phyloP scores from a whole-genome alignment of 257 asterid species.

The Solanum sitiens region DNA sequence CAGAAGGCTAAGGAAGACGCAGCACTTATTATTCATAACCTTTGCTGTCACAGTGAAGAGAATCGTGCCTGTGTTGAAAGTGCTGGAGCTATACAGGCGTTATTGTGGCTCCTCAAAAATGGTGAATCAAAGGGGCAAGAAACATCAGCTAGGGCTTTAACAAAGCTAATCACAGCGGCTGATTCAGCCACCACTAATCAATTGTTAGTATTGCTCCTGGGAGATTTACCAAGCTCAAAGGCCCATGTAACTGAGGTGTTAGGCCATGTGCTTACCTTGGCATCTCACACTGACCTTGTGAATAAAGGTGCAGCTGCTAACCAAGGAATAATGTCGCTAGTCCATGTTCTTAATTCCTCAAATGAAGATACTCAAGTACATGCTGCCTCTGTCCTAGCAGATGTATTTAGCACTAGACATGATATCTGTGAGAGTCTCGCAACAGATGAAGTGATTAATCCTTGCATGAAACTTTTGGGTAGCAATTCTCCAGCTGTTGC shows the following conservation, averaged over 20 bases:
- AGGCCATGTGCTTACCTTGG: conserved; percentile 72
- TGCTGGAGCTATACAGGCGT: conserved; percentile 67
- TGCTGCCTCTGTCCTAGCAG: conserved; percentile 66
- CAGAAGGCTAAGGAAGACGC: conserved; percentile 56
- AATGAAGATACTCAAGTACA: conserved; percentile 51
- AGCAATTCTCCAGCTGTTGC: conserved; percentile 52
- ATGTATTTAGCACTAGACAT: conserved; percentile 44
- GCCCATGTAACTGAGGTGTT: conserved; percentile 49
- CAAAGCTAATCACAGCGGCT: conserved; percentile 38
- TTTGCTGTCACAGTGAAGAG: conserved; percentile 76
- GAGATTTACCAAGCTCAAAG: conserved; percentile 61
- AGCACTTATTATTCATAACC: conserved; percentile 43
- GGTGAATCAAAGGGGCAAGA: conserved; percentile 69
- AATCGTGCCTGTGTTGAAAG: conserved; percentile 68
- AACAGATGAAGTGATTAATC: conserved; percentile 56
- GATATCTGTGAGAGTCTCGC: conserved; percentile 69
- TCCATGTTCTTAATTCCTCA: conserved; percentile 67
- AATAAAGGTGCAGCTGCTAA: conserved; percentile 48
- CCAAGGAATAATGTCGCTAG: conserved; percentile 64
- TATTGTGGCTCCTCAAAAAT: conserved; percentile 62
- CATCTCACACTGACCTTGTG: conserved; percentile 60
- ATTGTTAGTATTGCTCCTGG: conserved; percentile 53
- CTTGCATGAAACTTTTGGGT: conserved; percentile 53
- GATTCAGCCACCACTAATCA: conserved; percentile 52
- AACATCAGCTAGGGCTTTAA: conserved; percentile 51